Conservation (phyloP, 805 yeast genomes). For the Starmerella khaoyaiensis region DNA sequence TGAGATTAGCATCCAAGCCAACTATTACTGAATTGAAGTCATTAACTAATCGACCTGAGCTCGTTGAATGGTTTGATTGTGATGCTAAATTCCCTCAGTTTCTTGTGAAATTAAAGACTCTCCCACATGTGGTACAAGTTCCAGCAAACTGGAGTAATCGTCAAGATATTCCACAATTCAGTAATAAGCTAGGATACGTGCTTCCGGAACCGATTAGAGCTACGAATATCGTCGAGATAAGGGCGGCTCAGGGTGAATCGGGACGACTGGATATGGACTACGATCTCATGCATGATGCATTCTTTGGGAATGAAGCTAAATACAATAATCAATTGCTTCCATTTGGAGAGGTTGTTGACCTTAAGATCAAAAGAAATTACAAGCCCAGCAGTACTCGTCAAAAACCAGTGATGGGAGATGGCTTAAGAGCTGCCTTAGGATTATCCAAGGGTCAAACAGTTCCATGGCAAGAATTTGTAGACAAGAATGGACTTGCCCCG, state of each 20-base stretch:
- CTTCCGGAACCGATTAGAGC: conserved; percentile 39
- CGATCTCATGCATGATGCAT: conserved; percentile 68
- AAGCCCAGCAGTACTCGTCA: conserved; percentile 38
- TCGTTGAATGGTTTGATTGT: conserved; percentile 77
- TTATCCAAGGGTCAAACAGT: conserved; percentile 47
- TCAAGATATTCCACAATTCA: conserved; percentile 40
- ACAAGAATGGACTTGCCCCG: conserved; percentile 68
- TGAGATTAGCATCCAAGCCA: conserved; percentile 37
- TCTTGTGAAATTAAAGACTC: conserved; percentile 48
- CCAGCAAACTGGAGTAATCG: conserved; percentile 79
- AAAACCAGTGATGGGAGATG: conserved; percentile 23
- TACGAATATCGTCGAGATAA: conserved; percentile 58
- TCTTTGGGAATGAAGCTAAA: conserved; percentile 57
- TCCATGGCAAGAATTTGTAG: conserved; percentile 71
- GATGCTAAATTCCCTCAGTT: conserved; percentile 71
- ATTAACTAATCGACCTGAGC: conserved; percentile 46
- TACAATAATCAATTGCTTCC: conserved; percentile 34
- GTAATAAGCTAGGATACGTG: conserved; percentile 49
- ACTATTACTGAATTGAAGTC: conserved; percentile 59
- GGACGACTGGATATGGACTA: conserved; percentile 79
- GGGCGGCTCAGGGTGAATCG: conserved; percentile 55
- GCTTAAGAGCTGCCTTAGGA: conserved; percentile 55
- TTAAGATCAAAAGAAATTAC: conserved; percentile 21
- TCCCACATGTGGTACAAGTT: conserved; percentile 56
- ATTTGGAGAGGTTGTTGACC: conserved; percentile 51